These are phyloP conservation scores for Xylaria arbuscula DNA, from an alignment of 2,329 filamentous ascomycete genomes.

Conservation along the genomic window DNA sequence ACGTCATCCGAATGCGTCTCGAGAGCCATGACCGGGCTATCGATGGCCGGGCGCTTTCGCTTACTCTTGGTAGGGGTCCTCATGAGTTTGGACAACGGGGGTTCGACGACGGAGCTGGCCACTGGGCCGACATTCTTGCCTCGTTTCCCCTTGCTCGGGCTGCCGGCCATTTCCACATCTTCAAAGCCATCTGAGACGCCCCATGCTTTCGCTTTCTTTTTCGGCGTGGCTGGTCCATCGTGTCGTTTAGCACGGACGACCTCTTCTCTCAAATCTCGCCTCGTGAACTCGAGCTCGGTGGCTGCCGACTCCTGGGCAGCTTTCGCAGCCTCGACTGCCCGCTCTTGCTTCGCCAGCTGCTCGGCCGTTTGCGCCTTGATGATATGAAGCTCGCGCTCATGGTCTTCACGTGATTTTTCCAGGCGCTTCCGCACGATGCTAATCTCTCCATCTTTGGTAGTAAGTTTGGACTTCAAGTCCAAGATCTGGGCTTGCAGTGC, in stretches of 20 bases:
- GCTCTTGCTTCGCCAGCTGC: slow-evolving; percentile 70
- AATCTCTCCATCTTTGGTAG: slow-evolving; percentile 75
- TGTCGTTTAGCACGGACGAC: slow-evolving; percentile 59
- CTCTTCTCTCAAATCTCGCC: slow-evolving; percentile 76
- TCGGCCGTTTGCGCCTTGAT: slow-evolving; percentile 73
- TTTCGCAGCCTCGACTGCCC: slow-evolving; percentile 71
- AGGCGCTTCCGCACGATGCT: slow-evolving; percentile 79
- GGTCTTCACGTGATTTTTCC: slow-evolving; percentile 69
- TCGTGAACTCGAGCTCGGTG: slow-evolving; percentile 78
- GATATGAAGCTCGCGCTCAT: slow-evolving; percentile 70
- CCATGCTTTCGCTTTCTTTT: slow-evolving; percentile 67
- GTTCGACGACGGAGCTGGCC: slow-evolving; percentile 59
- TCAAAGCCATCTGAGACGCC: slow-evolving; percentile 81
- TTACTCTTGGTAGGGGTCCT: slow-evolving; percentile 75
- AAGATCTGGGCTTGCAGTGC: slow-evolving; percentile 64
- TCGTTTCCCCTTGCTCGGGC: slow-evolving; percentile 63
- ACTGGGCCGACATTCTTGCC: slow-evolving; percentile 57
- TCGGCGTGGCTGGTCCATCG: slow-evolving; percentile 66
- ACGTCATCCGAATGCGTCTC: slow-evolving; percentile 61
- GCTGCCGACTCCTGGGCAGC: slow-evolving; percentile 72
- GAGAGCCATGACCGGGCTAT: slow-evolving; percentile 74
- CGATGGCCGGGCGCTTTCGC: slow-evolving; percentile 72
- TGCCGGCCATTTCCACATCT: slow-evolving; percentile 67
- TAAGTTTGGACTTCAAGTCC: slow-evolving; percentile 66
- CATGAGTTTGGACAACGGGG: slow-evolving; percentile 39